Base-by-base conservation (phyloP, 805 yeast genomes). In the Suhomyces sp. region DNA sequence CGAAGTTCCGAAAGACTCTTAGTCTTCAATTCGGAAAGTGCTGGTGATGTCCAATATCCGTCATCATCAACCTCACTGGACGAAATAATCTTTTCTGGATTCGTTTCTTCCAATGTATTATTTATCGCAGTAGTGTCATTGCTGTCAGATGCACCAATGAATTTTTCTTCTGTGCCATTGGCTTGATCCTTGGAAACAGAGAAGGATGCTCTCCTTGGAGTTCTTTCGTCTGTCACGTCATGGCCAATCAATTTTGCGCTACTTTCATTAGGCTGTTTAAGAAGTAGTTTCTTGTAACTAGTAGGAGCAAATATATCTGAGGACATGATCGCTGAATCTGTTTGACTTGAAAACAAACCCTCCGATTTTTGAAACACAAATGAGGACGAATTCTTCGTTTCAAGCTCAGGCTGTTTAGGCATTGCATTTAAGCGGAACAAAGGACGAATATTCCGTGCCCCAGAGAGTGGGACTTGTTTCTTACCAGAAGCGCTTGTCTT, bases 31-130 rank as follows among this genome's bases (percentile, higher is more conserved):
- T 79, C 79, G 4, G 79, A 74, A 24, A 82, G 52, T 2, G 88
- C 68, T 12, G 98, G 98, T 5, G 85, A 76, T 35, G 81, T 82
- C 86, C 93, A 93, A 62, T 90, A 93, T 5, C 90, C 96, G 31
- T 83, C 76, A 10, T 79, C 80, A 33, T 82, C 77, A 19, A 70
- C 68, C 27, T 74, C 65, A 28, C 29, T 26, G 7, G 29, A 10
- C 7, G 29, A 20, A 9, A 16, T 26, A 10, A 26, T 14, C 11
- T 9, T 26, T 11, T n/a, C 17, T 10, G 15, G 9, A 7, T 20
- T 20, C 9, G 9, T 20, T 20, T 20, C 25, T 24, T 20, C 21
- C 12, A 19, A 22, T 16, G 30, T 7, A 10, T 33, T 27, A 14
- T 4, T 24, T 25, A 28, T 38, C 25, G 26, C 28, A 11, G 19